phyloP scores from a whole-genome alignment of 2,329 filamentous ascomycete species.

The Chlorencoelia australis region DNA sequence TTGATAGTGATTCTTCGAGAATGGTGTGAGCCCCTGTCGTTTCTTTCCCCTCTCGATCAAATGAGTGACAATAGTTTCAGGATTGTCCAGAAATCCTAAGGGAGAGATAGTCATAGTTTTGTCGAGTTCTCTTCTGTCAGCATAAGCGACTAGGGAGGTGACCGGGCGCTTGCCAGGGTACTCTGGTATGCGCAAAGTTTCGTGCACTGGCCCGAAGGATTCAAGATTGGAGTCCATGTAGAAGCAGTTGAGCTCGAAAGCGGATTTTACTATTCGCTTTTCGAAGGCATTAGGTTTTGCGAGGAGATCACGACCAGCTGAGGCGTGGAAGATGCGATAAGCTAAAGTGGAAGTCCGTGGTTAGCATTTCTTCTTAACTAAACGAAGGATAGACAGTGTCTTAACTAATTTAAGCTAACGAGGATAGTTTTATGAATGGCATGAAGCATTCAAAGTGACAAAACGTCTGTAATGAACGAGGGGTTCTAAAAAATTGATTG shows the following conservation, averaged over 20 bases:
- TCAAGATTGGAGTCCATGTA: not conserved
- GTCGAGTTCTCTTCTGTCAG: not conserved
- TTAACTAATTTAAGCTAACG: too few species aligned
- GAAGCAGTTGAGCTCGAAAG: constrained; percentile 3
- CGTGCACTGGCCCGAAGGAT: not conserved
- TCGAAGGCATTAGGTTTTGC: not conserved
- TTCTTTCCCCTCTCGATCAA: constrained; percentile 2
- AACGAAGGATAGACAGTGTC: too few species aligned
- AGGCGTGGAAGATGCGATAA: constrained; percentile 3
- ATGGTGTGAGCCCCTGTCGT: too few species aligned
- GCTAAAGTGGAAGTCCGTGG: not conserved
- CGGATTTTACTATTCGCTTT: not conserved
- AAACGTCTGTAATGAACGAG: too few species aligned
- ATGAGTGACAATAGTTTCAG: too few species aligned
- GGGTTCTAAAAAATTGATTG: too few species aligned
- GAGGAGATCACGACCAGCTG: not conserved
- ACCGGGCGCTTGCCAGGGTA: constrained; percentile 1
- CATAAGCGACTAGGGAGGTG: not conserved
- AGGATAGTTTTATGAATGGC: too few species aligned
- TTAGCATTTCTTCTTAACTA: too few species aligned
- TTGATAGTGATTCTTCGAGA: too few species aligned
- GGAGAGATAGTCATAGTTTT: not conserved
- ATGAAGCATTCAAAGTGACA: too few species aligned
- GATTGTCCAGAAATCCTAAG: too few species aligned
- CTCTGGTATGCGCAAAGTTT: constrained; percentile 1